These are phyloP conservation scores for Hibiscus trionum DNA, from an alignment of 345 rosid species.

Conservation along the genomic window DNA sequence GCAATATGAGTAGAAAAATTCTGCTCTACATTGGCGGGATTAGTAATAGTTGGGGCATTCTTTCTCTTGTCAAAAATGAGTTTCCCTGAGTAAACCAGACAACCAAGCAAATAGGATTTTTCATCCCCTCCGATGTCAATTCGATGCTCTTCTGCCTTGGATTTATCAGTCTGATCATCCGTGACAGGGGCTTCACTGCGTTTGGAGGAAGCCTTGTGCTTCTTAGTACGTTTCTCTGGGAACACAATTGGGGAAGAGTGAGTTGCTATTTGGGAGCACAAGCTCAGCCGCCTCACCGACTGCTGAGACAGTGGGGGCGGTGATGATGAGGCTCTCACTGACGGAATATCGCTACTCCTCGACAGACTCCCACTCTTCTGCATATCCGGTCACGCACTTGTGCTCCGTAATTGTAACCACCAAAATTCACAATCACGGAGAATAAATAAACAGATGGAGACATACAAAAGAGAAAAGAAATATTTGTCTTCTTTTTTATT, in stretches of 20 bases:
- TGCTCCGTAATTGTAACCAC: slow-evolving; percentile 13
- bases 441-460: slow-evolving; percentile 21
- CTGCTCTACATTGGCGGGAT: slow-evolving; percentile 29
- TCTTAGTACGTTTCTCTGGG: slow-evolving; percentile 82
- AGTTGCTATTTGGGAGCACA: slow-evolving; percentile 61
- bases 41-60: slow-evolving; percentile 22
- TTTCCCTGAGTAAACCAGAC: slow-evolving; percentile 63
- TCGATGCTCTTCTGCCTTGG: slow-evolving; percentile 49
- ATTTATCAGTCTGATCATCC: slow-evolving; percentile 37
- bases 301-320: slow-evolving; percentile 31
- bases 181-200: slow-evolving; percentile 15
- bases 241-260: slow-evolving; percentile 83
- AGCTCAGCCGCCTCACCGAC: slow-evolving; percentile 69
- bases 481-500: background rate
- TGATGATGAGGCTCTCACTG: slow-evolving; percentile 19
- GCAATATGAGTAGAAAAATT: slow-evolving; percentile 33
- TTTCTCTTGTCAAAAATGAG: slow-evolving; percentile 62
- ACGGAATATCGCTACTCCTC: slow-evolving; percentile 17
- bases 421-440: slow-evolving; percentile 13
- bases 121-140: slow-evolving; percentile 86
- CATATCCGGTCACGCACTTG: slow-evolving; percentile 31
- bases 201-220: slow-evolving; percentile 53
- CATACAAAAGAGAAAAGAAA: slow-evolving; percentile 20
- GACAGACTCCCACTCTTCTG: slow-evolving; percentile 43
- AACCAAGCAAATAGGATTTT: slow-evolving; percentile 80